Base-by-base conservation (phyloP, 805 yeast species). In the Wickerhamiella musiphila region DNA sequence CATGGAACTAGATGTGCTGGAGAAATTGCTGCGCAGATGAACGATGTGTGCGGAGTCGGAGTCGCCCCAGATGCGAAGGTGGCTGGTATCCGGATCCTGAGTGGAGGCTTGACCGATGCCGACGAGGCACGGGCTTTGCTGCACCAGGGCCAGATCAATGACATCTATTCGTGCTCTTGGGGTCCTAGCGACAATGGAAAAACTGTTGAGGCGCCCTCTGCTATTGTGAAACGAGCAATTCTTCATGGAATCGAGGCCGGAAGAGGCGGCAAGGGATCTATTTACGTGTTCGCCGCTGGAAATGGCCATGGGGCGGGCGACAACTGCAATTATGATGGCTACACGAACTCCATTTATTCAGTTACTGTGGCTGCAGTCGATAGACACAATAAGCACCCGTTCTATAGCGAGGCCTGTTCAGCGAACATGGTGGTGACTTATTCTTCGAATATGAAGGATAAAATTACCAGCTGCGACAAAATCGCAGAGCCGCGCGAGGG, bases 1-100 rank as follows among this genome's bases (percentile, higher is more conserved):
- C 98, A 90, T 52, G 98, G 98, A 5, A 90, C 98, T 0, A 61
- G 98, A 42, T 90, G 98, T 59, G 96, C 98, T 2, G 96, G 94
- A 23, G 98, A 90, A 54, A 78, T 90, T 35, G 95, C 94, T 0
- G 90, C 75, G 3, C 83, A 70, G 32, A 60, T 61, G 33, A 86
- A 90, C 52, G 77, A 70, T 19, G 74, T 63, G 14, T 90, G 98
- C 56, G 98, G 98, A n/a, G 65, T 90, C 5, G 98, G 98, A 28
- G 93, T 84, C n/a, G 96, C 95, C 0, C 83, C 69, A 45, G 69
- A 70, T 35, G 71, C 94, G 4, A 69, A 75, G 45, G 93, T 90
- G 2, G 66, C 94, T 2, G 98, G 98, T 0, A 68, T 90, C 21
- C 68, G 98, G 33, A 86, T 90, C 36, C 63, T 90, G 28, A 76